These are phyloP conservation scores for Phialemonium atrogriseum DNA, from an alignment of 2,329 filamentous ascomycete species.

Conservation along the genomic window DNA sequence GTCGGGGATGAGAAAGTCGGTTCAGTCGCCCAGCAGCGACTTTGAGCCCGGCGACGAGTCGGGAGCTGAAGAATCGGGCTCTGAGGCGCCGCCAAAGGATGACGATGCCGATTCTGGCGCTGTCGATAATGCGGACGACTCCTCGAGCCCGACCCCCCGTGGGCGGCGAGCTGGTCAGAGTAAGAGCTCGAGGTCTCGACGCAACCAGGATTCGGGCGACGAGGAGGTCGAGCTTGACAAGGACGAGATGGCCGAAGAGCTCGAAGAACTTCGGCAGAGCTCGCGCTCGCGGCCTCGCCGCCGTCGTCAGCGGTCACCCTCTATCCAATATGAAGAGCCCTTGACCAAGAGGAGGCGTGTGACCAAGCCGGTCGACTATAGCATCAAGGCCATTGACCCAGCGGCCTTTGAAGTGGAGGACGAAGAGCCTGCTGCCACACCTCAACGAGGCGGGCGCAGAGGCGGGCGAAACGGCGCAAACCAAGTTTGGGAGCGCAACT, in stretches of 20 bases:
- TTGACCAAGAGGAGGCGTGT: slow-evolving; percentile 42
- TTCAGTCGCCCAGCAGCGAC: slow-evolving; percentile 50
- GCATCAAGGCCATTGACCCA: slow-evolving; percentile 69
- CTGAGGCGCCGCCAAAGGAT: slow-evolving; percentile 16
- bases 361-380: slow-evolving; percentile 72
- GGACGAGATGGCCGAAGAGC: slow-evolving; percentile 58
- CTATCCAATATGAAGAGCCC: slow-evolving; percentile 51
- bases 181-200: slow-evolving; percentile 35
- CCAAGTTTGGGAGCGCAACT: slow-evolving; percentile 62
- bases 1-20: slow-evolving; percentile 33
- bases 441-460: slow-evolving; percentile 59
- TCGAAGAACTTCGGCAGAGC: slow-evolving; percentile 50
- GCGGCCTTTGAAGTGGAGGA: slow-evolving; percentile 54
- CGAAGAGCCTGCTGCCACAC: slow-evolving; percentile 60
- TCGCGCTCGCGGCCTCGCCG: slow-evolving; percentile 42
- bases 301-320: slow-evolving; percentile 41
- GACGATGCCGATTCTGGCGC: slow-evolving; percentile 22
- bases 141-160: slow-evolving; percentile 40
- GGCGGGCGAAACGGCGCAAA: slow-evolving; percentile 48
- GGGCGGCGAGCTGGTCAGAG: slow-evolving; percentile 36
- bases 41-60: slow-evolving; percentile 54
- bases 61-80: slow-evolving; percentile 40
- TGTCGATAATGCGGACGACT: slow-evolving; percentile 35
- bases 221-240: slow-evolving; percentile 51
- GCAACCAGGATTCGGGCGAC: slow-evolving; percentile 43